Conservation (phyloP, 257 asterid genomes). For the Nicotiana undulata region DNA sequence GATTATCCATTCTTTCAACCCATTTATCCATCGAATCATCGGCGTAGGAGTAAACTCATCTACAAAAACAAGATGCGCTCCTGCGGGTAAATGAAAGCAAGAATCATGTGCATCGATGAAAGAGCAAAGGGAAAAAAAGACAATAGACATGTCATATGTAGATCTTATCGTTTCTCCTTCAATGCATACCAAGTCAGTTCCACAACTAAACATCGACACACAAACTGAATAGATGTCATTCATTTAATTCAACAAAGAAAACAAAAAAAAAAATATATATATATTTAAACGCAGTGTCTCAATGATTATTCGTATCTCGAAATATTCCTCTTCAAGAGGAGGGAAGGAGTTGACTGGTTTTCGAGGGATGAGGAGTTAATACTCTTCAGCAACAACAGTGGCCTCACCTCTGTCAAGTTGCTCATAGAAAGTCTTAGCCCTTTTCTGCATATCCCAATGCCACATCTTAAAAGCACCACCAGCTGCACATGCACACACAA, state of each 20-base stretch:
- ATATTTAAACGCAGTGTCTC: no score
- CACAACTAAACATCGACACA: not conserved
- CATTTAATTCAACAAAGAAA: not conserved
- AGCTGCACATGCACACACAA: not conserved
- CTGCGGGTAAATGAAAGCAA: no score
- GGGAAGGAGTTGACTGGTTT: no score
- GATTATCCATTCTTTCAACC: no score
- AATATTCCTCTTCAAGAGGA: not conserved
- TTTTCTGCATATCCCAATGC: conserved; percentile 7
- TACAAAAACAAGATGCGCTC: no score
- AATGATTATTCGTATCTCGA: not conserved
- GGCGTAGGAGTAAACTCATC: no score
- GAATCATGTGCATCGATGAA: not conserved
- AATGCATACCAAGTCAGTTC: not conserved
- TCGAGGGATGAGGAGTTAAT: not conserved
- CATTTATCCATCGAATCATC: no score
- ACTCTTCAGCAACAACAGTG: conserved; percentile 1
- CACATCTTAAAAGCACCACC: conserved; percentile 2
- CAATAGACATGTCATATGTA: not conserved
- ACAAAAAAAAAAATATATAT: not conserved
- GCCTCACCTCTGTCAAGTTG: conserved; percentile 9
- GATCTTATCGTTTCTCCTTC: not conserved
- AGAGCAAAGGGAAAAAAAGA: not conserved
- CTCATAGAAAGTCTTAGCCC: not conserved
- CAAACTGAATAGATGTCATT: not conserved